A percentile compares a stretch with the other conserved stretches of the same genome.
Conservation (phyloP, 2,329 filamentous ascomycete genomes). For the Elsinoe perseae region DNA sequence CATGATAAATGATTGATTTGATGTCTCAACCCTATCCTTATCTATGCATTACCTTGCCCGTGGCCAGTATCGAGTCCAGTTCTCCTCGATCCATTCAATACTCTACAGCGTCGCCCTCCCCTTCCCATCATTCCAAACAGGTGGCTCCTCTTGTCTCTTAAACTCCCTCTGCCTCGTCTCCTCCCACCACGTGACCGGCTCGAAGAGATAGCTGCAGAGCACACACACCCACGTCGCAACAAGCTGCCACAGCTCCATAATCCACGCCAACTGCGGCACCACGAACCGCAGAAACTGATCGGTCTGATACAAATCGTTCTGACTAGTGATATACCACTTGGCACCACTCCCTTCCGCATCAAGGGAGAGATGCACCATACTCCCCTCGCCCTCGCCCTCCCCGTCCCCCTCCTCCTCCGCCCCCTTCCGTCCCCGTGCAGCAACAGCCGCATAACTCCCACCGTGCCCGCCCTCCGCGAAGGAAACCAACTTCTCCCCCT, state of each 20-base stretch:
- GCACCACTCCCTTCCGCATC: constrained; percentile 18
- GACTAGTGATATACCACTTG: constrained; percentile 64
- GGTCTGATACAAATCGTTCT: constrained; percentile 76
- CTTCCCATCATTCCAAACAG: constrained; percentile 18
- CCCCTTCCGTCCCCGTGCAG: not conserved
- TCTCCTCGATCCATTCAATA: too few relatives aligned
- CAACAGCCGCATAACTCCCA: too few relatives aligned
- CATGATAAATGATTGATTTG: constrained; percentile 10
- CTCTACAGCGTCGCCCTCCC: too few relatives aligned
- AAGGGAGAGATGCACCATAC: not conserved
- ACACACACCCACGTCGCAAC: constrained; percentile 59
- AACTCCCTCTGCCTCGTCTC: constrained; percentile 28
- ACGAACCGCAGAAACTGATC: constrained; percentile 70
- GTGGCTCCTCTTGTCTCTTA: constrained; percentile 12
- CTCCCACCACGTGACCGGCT: constrained; percentile 46
- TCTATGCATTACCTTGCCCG: too few relatives aligned
- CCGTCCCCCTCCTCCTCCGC: not conserved
- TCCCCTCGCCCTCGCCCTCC: not conserved
- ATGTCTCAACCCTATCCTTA: too few relatives aligned
- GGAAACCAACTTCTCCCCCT: constrained; percentile 2
- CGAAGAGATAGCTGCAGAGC: constrained; percentile 46
- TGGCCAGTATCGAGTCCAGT: too few relatives aligned
- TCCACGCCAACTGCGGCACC: constrained; percentile 43
- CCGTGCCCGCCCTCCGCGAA: constrained; percentile 21
- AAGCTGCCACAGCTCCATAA: constrained; percentile 57